phyloP scores from a whole-genome alignment of 352 stramenopile genomes.

The Lagenidium giganteum region DNA sequence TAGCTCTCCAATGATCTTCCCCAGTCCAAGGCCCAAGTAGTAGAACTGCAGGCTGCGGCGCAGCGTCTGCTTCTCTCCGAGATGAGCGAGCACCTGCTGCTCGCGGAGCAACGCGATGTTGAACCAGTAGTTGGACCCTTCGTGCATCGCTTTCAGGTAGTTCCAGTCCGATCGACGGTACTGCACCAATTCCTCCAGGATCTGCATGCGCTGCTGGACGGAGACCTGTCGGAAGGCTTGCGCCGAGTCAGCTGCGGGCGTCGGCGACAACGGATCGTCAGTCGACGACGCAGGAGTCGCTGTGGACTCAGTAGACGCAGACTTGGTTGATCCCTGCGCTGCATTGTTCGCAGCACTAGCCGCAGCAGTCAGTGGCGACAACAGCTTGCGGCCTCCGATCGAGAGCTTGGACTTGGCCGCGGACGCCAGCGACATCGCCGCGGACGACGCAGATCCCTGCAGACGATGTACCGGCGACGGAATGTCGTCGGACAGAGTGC shows the following conservation, averaged over 20 bases:
- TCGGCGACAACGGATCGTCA: neutral
- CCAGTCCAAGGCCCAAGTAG: constrained; percentile 70
- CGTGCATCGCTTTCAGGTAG: constrained; percentile 80
- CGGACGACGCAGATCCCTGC: constrained; percentile 7
- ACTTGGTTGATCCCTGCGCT: neutral
- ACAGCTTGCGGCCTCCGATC: constrained; percentile 41
- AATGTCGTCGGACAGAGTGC: constrained; percentile 14
- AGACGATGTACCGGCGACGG: constrained; percentile 8
- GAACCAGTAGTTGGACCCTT: constrained; percentile 76
- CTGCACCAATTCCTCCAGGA: constrained; percentile 73
- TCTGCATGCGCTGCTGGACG: constrained; percentile 59
- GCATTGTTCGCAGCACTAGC: neutral
- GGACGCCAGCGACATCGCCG: constrained; percentile 44
- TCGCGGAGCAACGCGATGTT: constrained; percentile 72
- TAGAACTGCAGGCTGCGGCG: constrained; percentile 71
- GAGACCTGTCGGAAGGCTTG: constrained; percentile 38
- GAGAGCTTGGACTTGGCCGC: constrained; percentile 44
- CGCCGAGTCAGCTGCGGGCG: constrained; percentile 3
- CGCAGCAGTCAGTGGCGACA: constrained; percentile 31
- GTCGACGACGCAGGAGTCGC: neutral
- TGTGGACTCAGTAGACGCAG: neutral
- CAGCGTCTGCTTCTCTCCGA: constrained; percentile 55
- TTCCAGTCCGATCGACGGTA: constrained; percentile 67
- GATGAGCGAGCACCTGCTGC: constrained; percentile 52
- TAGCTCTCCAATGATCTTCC: constrained; percentile 50